Evolutionary conservation across 1,284 basidiomycete species (phyloP), one percentile per base, ranked within the genome.

Genomic region (Exobasidium rhododendri): DNA sequence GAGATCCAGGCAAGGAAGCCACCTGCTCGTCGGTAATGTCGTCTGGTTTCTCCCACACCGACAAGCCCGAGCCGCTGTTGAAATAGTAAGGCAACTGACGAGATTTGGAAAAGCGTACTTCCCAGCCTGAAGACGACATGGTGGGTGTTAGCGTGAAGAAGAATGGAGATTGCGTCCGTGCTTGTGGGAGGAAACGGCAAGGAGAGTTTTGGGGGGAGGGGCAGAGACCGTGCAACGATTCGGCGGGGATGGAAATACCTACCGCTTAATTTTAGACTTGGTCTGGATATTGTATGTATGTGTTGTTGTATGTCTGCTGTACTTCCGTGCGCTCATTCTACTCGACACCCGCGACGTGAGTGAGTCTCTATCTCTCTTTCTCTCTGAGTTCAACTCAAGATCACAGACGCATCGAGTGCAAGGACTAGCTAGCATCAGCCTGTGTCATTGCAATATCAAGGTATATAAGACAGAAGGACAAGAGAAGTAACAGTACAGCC

Each of bases 1-100:
- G 53, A 10, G 74, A 71, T 22, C 79, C 79, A 0, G 77, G 74
- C 4, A 80, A 65, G 29, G 66, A 59, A 35, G 65, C 62, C 24
- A 75, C 69, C 26, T 73, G 63, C 45, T 74, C 71, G 20, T 73
- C 65, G 7, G 86, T 83, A 52, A 97, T 81, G 1, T 82, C 88
- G 0, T 83, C 55, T 1, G 94, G 96, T 0, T 85, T 73, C 4
- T 92, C 89, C 96, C 96, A 99, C 59, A 82, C 83, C 2, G 94
- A 97, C 70, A 86, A 80, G 59, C 85, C 83, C 29, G 88, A 89
- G 26, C 83, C 77, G 22, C 82, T 72, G 81, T 97, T 90, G 86
- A 88, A 94, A 83, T 89, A 98, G 85, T 98, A 98, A 3, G 91
- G 90, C 51, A 91, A 81, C 58, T 85, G 82, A 71, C 87, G 87